Evolutionary conservation across 306 rosid genomes (phyloP).

Genomic region (Vicia faba): DNA sequence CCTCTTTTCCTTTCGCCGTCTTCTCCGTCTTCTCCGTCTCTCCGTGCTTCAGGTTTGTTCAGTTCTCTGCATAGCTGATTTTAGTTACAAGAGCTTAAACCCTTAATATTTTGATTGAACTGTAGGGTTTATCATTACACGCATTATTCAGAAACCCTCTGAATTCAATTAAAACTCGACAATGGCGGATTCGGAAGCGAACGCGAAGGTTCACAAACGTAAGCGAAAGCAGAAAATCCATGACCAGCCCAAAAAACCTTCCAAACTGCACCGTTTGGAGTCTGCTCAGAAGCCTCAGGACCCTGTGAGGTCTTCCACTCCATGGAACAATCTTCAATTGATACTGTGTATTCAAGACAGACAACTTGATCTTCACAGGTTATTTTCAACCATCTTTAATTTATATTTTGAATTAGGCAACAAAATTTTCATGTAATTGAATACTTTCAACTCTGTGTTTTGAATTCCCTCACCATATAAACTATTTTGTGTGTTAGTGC

Average conservation of each 20-base stretch:
- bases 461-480: background rate
- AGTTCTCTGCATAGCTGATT: background rate
- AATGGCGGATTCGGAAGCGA: slow-evolving; percentile 43
- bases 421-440: slow-evolving; percentile 13
- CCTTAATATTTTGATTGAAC: background rate
- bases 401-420: background rate
- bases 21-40: background rate
- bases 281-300: slow-evolving; percentile 34
- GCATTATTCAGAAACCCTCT: background rate
- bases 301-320: slow-evolving; percentile 21
- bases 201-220: slow-evolving; percentile 20
- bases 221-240: slow-evolving; percentile 52
- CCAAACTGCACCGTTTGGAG: slow-evolving; percentile 50
- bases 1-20: background rate
- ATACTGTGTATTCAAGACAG: slow-evolving; percentile 63
- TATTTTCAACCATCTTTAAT: background rate
- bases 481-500: slow-evolving; percentile 44
- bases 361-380: slow-evolving; percentile 62
- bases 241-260: slow-evolving; percentile 33
- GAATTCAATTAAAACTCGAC: background rate
- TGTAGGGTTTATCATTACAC: slow-evolving; percentile 23
- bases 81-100: background rate
- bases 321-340: slow-evolving; percentile 78
- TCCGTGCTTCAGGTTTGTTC: background rate
- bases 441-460: background rate